A percentile compares a stretch with the other conserved stretches of the same genome.
Evolutionary conservation across 768 basidiomycete genomes (phyloP).

Genomic region (Amanita pseudoporphyria): DNA sequence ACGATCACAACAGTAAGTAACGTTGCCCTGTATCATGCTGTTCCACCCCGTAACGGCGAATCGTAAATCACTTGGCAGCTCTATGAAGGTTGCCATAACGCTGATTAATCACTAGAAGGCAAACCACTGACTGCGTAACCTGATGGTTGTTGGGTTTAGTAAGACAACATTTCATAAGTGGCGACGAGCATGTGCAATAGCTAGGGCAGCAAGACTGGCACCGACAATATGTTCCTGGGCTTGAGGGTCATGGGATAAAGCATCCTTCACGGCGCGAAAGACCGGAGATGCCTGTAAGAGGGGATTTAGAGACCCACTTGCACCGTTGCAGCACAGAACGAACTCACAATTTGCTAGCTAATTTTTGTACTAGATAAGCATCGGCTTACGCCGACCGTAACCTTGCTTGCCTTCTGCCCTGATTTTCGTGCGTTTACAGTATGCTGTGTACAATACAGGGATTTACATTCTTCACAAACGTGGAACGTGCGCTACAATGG

Average conservation of each 20-base stretch:
- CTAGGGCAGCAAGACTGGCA: slow-evolving; percentile 50
- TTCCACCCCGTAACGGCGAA: slow-evolving; percentile 53
- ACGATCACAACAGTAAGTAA: slow-evolving; percentile 50
- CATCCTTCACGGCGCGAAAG: slow-evolving; percentile 57
- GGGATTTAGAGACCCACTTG: too few relatives aligned
- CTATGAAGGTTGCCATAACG: slow-evolving; percentile 44
- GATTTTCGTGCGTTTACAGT: too few relatives aligned
- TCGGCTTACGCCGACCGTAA: too few relatives aligned
- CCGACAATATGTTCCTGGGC: slow-evolving; percentile 65
- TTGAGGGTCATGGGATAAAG: slow-evolving; percentile 42
- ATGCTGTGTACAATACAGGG: too few relatives aligned
- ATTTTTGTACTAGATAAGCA: not conserved
- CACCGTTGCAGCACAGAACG: not conserved
- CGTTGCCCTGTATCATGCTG: slow-evolving; percentile 67
- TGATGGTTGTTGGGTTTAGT: slow-evolving; percentile 15
- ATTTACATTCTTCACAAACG: too few relatives aligned
- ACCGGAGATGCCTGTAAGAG: slow-evolving; percentile 47
- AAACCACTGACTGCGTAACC: slow-evolving; percentile 43
- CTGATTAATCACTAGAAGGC: slow-evolving; percentile 23
- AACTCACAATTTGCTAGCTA: slow-evolving; percentile 48
- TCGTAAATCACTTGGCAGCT: slow-evolving; percentile 46
- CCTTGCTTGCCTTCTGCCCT: too few relatives aligned
- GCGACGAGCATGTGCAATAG: slow-evolving; percentile 53
- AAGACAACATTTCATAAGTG: not conserved
- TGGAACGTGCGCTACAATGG: too few relatives aligned